These are phyloP conservation scores for Mrakia frigida DNA, from an alignment of 768 basidiomycete genomes.

Conservation along the genomic window DNA sequence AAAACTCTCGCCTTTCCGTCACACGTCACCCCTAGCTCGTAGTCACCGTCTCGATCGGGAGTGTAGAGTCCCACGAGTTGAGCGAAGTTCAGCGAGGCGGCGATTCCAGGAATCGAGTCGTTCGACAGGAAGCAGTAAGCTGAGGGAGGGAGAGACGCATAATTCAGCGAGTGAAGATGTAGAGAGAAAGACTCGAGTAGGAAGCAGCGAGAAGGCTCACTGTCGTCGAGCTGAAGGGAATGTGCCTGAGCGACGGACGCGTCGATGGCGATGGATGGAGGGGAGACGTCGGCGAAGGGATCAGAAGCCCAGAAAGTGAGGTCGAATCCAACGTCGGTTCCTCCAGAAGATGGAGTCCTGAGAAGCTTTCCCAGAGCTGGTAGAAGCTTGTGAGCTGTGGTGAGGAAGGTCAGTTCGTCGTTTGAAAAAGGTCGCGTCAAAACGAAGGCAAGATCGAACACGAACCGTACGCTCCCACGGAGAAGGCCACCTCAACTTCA, in stretches of 20 bases:
- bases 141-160: not conserved
- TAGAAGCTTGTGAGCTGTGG: conserved; percentile 7
- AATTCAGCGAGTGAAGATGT: not conserved
- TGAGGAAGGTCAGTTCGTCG: not conserved
- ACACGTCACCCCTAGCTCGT: not conserved
- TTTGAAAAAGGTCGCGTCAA: not conserved
- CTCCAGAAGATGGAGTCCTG: not conserved
- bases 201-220: not conserved
- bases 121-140: not conserved
- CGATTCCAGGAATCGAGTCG: not conserved
- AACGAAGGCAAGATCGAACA: no score
- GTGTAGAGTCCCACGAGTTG: not conserved
- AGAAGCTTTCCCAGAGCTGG: not conserved
- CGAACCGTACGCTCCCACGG: conserved; percentile 24
- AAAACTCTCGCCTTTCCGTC: not conserved
- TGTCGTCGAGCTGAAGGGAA: not conserved
- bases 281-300: not conserved
- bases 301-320: not conserved
- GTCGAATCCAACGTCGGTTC: not conserved
- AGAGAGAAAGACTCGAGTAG: not conserved
- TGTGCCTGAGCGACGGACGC: not conserved
- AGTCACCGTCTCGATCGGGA: not conserved
- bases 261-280: not conserved
- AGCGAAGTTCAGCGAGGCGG: not conserved
- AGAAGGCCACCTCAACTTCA: conserved; percentile 21